Evolutionary conservation across 768 basidiomycete genomes (phyloP), one percentile per base, ranked within the genome.

Genomic region (Serendipita indica): DNA sequence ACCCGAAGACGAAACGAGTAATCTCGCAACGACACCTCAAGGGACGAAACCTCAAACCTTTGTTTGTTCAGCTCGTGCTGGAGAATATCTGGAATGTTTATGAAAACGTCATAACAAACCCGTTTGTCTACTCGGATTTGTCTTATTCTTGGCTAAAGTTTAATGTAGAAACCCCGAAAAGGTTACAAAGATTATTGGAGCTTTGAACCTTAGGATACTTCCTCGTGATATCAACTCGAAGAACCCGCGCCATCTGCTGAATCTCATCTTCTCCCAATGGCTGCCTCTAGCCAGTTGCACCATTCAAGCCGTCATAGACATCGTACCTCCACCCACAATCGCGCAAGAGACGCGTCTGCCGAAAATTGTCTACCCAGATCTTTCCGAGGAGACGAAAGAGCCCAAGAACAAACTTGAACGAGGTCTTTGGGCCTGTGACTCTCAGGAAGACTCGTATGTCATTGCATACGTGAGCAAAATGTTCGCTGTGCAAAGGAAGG

Each of bases 1-100:
- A 98, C 69, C 89, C 94, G 0, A 98, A 97, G 73, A 86, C 86
- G 41, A 98, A 96, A 71, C 79, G 81, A 63, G 87, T 98, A 35
- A 83, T 98, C 67, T 88, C 84, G 64, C 75, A 91, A 69, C 93
- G 91, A 71, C 87, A 93, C 70, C 77, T 97, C 60, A 80, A 79
- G 57, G 94, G 91, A 16, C 80, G 91, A 39, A 77, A 80, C 52
- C 71, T 98, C 68, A 98, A 98, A 72, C 89, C 93, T 10, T 76
- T 98, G 25, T 98, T 98, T 66, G 96, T 97, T 12, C 93, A 97
- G 71, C 94, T 98, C 64, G 85, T 99, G 12, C 71, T 99, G 63
- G 96, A 98, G 57, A 98, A 98, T 68, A 77, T 99, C 25, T 99
- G 94, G 93, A 86, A 89, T 14, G 86, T 96, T 10, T 99, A 98